Base-by-base conservation (phyloP, 2,329 filamentous ascomycete genomes). In the Sclerotinia sclerotiorum region DNA sequence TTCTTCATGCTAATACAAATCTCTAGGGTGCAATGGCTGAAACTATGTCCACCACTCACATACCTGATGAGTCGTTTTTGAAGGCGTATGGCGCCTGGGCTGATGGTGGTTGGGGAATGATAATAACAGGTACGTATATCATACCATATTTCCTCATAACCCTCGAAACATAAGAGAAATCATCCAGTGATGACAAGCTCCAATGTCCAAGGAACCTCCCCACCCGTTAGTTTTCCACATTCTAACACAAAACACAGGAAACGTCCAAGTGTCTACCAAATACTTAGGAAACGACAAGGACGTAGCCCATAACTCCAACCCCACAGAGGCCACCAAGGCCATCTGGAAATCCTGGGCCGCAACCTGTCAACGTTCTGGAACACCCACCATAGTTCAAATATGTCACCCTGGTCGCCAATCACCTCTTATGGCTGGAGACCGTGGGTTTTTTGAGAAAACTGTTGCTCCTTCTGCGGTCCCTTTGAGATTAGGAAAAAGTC, bases 81-180 rank as follows among this genome's bases (percentile, higher is more conserved):
- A 75, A 81, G 2, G 79, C 83, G 0, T 89, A 89, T 72, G 76
- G 78, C 2, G 74, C 78, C 71, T 89, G 86, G 87, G 82, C 82
- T 0, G 76, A 81, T 11, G 84, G 83, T 3, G 81, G 80, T n/a
- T 86, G 83, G 83, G 84, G 84, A 1, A 74, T 84, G 71, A 71
- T 86, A 17, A 64, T 85, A n/a, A 85, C 84, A 0, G 81, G 80
- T 77, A 68, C 15, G 61, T 29, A 42, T 21, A 17, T 3, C 29
- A 35, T 10, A 11, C 29, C 6, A 19, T 35, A 13, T n/a, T 55
- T 35, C 5, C 17, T 35, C 8, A n/a, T 21, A 32, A 10, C 11
- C 1, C 29, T 32, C 21, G 27, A 15, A 32, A 5, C 42, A 19
- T 27, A 54, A 54, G 15, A n/a, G 24, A 8, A 32, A n/a, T 21